Conservation (phyloP, 495 filamentous ascomycete genomes). For the Echria macrotheca region DNA sequence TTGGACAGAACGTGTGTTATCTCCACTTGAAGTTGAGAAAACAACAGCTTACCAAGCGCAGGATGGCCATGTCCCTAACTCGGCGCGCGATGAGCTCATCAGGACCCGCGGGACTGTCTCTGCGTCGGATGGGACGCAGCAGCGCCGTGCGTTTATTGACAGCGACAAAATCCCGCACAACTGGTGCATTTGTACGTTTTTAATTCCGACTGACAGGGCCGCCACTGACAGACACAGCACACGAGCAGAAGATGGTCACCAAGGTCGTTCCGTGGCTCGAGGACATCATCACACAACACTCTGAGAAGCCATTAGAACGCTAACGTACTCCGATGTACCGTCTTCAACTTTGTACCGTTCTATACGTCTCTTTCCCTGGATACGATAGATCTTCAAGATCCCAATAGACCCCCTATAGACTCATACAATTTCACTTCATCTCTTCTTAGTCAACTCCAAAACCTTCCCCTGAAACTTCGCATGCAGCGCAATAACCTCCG, state of each 20-base stretch:
- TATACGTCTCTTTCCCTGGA: no score
- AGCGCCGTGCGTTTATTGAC: not conserved
- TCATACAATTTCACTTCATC: no score
- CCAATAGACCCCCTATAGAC: no score
- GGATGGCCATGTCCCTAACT: not conserved
- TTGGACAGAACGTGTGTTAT: not conserved
- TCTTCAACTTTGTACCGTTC: no score
- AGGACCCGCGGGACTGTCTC: not conserved
- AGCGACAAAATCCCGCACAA: not conserved
- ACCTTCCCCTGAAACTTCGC: conserved; percentile 11
- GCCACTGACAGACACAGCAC: not conserved
- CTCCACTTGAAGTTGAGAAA: not conserved
- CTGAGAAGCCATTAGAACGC: no score
- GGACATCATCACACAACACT: no score
- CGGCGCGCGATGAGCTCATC: not conserved
- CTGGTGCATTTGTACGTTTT: not conserved
- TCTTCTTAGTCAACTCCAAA: conserved; percentile 5
- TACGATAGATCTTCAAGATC: no score
- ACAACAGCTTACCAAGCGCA: not conserved
- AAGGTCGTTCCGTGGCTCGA: not conserved
- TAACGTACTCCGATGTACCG: no score
- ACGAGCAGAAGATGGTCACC: not conserved
- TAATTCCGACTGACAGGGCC: not conserved
- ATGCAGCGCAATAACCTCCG: conserved; percentile 5
- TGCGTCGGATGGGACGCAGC: not conserved